These are phyloP conservation scores for Termitomyces heimii DNA, from an alignment of 768 basidiomycete species.

Conservation along the genomic window DNA sequence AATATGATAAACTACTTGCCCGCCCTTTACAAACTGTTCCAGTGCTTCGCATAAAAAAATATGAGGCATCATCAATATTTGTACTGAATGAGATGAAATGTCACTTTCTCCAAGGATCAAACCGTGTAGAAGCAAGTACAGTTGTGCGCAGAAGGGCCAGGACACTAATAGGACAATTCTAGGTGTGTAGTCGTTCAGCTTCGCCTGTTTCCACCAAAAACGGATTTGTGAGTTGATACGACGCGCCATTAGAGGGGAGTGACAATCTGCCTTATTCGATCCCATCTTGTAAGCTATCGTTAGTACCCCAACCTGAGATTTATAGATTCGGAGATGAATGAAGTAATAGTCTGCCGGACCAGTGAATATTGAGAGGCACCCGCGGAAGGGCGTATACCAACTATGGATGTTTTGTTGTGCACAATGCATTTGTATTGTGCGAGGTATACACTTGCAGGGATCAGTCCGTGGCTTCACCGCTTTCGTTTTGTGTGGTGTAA, in stretches of 20 bases:
- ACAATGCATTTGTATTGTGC: neutral
- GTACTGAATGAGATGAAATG: no score
- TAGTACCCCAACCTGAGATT: no score
- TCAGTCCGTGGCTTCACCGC: neutral
- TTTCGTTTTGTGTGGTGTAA: neutral
- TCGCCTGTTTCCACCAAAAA: neutral
- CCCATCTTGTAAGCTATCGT: no score
- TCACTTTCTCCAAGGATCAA: neutral
- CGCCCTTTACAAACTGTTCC: no score
- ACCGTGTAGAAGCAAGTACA: neutral
- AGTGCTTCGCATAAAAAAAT: no score
- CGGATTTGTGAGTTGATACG: neutral
- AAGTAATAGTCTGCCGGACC: no score
- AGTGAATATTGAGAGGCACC: neutral
- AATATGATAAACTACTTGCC: no score
- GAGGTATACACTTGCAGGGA: neutral
- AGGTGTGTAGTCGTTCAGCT: neutral
- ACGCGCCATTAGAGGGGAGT: neutral
- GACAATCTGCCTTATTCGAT: no score
- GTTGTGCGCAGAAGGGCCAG: neutral
- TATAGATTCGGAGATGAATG: no score
- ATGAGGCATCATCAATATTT: neutral
- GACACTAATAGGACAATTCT: neutral
- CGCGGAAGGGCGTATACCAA: neutral
- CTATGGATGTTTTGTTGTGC: no score